Percentiles rank a stretch among this genome's conserved stretches.
Evolutionary conservation across 192 early-diverging fungal species (phyloP).

Genomic region (Podila clonocystis): DNA sequence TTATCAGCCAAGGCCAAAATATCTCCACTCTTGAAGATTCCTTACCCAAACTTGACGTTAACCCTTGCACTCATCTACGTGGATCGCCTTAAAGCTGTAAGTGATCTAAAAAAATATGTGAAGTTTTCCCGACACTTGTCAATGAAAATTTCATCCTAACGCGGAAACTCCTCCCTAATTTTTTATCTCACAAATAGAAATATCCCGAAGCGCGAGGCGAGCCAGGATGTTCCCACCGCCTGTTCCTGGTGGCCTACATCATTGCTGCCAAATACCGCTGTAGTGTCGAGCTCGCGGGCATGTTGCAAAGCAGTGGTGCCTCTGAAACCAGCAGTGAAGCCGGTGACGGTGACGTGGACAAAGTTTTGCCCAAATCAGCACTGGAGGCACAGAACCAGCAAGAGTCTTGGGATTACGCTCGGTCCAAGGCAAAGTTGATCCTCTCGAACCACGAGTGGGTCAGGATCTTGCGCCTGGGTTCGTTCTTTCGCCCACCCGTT

Average conservation of each 20-base stretch:
- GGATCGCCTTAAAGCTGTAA: slow-evolving; percentile 55
- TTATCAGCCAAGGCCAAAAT: neutral
- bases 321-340: neutral
- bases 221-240: slow-evolving; percentile 54
- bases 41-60: slow-evolving; percentile 56
- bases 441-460: slow-evolving; percentile 46
- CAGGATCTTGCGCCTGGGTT: slow-evolving; percentile 30
- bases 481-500: slow-evolving; percentile 26
- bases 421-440: slow-evolving; percentile 19
- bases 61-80: slow-evolving; percentile 60
- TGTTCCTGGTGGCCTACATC: slow-evolving; percentile 62
- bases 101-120: neutral
- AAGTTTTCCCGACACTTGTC: neutral
- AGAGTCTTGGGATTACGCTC: slow-evolving; percentile 2
- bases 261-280: slow-evolving; percentile 58
- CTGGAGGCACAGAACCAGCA: slow-evolving; percentile 3
- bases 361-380: neutral
- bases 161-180: neutral
- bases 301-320: neutral
- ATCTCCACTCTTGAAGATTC: slow-evolving; percentile 18
- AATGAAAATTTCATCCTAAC: too few species aligned
- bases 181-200: slow-evolving; percentile 41
- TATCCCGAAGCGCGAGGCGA: slow-evolving; percentile 55
- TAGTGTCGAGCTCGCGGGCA: slow-evolving; percentile 34
- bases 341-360: neutral